These are phyloP conservation scores for Coemansia guatemalensis DNA, from an alignment of 192 early-diverging fungal species.

Conservation along the genomic window DNA sequence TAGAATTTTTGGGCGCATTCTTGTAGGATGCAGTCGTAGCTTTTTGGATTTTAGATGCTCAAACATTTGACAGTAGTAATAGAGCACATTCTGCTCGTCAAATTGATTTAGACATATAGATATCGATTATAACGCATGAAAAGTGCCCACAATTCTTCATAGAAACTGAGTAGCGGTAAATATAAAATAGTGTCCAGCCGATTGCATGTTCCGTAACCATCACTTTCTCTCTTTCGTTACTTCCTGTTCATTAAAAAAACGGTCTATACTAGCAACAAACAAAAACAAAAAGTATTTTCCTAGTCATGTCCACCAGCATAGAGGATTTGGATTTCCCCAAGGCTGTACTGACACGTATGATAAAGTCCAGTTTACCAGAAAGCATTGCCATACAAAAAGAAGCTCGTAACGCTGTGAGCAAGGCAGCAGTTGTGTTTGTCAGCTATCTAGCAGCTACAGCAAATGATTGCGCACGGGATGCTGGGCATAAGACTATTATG, in stretches of 20 bases:
- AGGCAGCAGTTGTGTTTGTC: slow-evolving; percentile 42
- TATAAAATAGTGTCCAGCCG: not conserved
- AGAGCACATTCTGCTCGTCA: no score
- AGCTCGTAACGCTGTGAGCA: slow-evolving; percentile 31
- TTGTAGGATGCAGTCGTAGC: not conserved
- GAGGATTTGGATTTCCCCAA: slow-evolving; percentile 50
- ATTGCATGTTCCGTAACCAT: no score
- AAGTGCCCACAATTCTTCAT: not conserved
- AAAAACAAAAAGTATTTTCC: not conserved
- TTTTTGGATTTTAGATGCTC: no score
- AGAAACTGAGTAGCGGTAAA: not conserved
- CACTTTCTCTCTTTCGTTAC: not conserved
- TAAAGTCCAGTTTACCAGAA: slow-evolving; percentile 42
- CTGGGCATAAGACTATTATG: slow-evolving; percentile 48
- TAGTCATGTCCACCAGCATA: slow-evolving; percentile 15
- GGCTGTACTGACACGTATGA: slow-evolving; percentile 37
- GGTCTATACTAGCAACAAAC: not conserved
- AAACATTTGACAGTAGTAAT: no score
- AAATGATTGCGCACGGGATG: slow-evolving; percentile 46
- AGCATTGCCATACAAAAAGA: slow-evolving; percentile 49
- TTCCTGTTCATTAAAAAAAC: not conserved
- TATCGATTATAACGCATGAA: not conserved
- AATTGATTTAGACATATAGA: not conserved
- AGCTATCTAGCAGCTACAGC: slow-evolving; percentile 48
- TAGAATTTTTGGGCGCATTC: not conserved